Percentiles rank a stretch among this genome's conserved stretches.
Conservation (phyloP, 2,329 filamentous ascomycete genomes). For the Ceratocystis destructans region DNA sequence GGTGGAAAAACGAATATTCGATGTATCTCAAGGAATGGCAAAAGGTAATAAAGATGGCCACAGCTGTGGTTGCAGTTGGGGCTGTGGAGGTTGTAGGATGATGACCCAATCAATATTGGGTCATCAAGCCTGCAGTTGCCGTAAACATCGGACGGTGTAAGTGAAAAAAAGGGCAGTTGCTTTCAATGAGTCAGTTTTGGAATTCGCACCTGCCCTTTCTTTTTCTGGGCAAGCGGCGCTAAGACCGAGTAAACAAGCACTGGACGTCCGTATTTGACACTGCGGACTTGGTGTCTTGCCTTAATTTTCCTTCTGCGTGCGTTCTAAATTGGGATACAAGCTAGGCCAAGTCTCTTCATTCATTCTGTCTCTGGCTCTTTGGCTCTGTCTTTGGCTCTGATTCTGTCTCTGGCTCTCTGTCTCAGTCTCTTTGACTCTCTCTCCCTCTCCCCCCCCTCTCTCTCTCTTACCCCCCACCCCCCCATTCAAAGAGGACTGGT, state of each 20-base stretch:
- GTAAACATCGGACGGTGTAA: conserved; percentile 1
- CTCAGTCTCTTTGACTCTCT: too few relatives aligned
- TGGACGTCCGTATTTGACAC: background rate
- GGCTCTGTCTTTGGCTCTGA: too few relatives aligned
- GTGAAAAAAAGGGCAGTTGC: background rate
- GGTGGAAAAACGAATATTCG: background rate
- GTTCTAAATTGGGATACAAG: background rate
- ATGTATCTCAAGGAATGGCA: background rate
- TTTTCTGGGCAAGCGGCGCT: background rate
- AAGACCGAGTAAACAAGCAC: background rate
- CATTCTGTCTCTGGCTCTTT: background rate
- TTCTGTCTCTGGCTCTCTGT: too few relatives aligned
- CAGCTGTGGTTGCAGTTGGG: too few relatives aligned
- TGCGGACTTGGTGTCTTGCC: background rate
- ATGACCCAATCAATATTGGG: background rate
- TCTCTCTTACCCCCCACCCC: too few relatives aligned
- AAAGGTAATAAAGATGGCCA: too few relatives aligned
- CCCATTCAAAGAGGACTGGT: background rate
- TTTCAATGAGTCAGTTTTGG: background rate
- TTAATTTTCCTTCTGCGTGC: background rate
- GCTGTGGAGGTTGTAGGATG: background rate
- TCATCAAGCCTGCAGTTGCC: background rate
- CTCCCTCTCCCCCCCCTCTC: too few relatives aligned
- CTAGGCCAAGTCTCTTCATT: background rate
- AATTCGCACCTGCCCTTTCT: background rate